phyloP scores from a whole-genome alignment of 371 early-diverging fungal species.

The Rhizopus sp. region DNA sequence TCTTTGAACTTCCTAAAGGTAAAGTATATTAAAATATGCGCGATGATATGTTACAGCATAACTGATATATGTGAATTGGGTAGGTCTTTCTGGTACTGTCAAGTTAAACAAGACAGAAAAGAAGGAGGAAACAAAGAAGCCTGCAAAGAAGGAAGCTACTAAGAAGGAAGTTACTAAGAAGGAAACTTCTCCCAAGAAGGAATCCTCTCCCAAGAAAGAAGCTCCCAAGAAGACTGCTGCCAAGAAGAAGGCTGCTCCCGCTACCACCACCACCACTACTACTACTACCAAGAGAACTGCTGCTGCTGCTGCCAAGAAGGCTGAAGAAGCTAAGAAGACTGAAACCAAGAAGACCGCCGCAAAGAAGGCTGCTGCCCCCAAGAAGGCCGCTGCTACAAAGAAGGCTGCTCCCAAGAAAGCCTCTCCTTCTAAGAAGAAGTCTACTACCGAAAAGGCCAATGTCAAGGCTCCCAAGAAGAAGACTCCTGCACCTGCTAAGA shows the following conservation, averaged over 20 bases:
- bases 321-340: conserved; percentile 42
- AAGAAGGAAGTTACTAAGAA: no score
- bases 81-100: conserved; percentile 66
- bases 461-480: conserved; percentile 11
- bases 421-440: conserved; percentile 40
- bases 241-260: conserved; percentile 26
- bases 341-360: conserved; percentile 26
- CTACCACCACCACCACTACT: conserved; percentile 24
- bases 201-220: conserved; percentile 45
- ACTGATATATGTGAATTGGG: conserved; percentile 1
- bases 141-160: conserved; percentile 15
- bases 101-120: conserved; percentile 70
- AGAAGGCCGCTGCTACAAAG: conserved; percentile 43
- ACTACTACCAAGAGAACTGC: conserved; percentile 23
- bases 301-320: conserved; percentile 23
- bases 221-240: conserved; percentile 13
- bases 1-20: conserved; percentile 76
- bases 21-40: conserved; percentile 9
- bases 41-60: not conserved
- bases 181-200: conserved; percentile 42
- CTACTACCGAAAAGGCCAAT: conserved; percentile 26
- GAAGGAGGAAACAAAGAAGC: conserved; percentile 46
- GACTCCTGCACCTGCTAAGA: conserved; percentile 43
- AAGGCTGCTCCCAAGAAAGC: conserved; percentile 39
- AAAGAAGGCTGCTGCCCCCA: conserved; percentile 64